phyloP scores from a whole-genome alignment of 1,139 yeast species.

The Scheffersomyces insectosa region DNA sequence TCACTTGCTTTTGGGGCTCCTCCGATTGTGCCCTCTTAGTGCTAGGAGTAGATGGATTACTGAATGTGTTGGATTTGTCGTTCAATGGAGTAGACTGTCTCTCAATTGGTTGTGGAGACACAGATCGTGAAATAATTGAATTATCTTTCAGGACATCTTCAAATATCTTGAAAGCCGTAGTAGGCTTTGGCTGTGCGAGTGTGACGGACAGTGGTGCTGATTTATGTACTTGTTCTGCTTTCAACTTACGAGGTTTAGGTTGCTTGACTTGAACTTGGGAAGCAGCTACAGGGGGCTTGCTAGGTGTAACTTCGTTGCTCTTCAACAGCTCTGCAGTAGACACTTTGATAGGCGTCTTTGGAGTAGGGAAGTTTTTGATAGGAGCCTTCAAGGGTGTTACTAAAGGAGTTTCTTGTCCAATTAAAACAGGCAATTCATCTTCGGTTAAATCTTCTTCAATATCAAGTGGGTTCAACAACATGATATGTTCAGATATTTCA shows the following conservation, averaged over 20 bases:
- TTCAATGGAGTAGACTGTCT: constrained; percentile 23
- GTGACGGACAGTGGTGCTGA: too few species aligned
- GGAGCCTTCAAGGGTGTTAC: constrained; percentile 8
- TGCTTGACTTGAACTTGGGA: constrained; percentile 7
- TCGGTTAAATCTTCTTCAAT: constrained; percentile 46
- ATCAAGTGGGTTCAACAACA: constrained; percentile 52
- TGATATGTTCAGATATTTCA: constrained; percentile 62
- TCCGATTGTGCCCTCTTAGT: constrained; percentile 30
- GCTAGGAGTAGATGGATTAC: constrained; percentile 17
- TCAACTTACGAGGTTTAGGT: background rate
- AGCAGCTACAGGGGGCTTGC: constrained; percentile 9
- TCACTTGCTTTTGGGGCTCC: constrained; percentile 24
- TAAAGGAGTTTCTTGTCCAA: constrained; percentile 5
- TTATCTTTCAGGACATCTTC: constrained; percentile 10
- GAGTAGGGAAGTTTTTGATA: constrained; percentile 6
- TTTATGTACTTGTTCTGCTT: background rate
- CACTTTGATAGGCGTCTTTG: constrained; percentile 12
- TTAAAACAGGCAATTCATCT: constrained; percentile 34
- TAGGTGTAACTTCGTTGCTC: constrained; percentile 14
- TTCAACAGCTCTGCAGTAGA: constrained; percentile 1
- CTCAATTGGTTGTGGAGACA: constrained; percentile 7
- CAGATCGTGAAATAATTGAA: background rate
- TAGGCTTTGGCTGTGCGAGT: constrained; percentile 5
- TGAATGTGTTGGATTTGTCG: constrained; percentile 25
- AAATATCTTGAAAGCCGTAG: constrained; percentile 14